A percentile compares a stretch with the other conserved stretches of the same genome.
Conservation (phyloP, 441 rosid species). For the Eruca vesicaria region DNA sequence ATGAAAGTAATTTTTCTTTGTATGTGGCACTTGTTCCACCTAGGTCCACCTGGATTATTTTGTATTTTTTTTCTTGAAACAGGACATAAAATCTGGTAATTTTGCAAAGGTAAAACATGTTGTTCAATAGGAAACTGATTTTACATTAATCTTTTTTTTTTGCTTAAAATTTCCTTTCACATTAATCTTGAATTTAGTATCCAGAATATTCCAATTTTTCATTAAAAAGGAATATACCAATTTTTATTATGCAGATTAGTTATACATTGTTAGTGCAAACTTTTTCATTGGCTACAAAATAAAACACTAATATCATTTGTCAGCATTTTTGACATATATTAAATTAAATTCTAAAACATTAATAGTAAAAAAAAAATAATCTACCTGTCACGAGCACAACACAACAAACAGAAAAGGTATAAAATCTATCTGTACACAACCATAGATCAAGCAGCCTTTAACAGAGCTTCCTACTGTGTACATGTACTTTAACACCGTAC, state of each 20-base stretch:
- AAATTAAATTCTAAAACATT: background rate
- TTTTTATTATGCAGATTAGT: no score
- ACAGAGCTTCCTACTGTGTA: background rate
- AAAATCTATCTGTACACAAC: slow-evolving; percentile 26
- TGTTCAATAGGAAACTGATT: no score
- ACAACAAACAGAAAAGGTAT: background rate
- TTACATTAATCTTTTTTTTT: no score
- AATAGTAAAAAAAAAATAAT: background rate
- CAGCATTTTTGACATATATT: no score
- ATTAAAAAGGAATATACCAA: no score
- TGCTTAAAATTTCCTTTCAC: background rate
- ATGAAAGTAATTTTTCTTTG: background rate
- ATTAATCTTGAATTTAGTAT: background rate
- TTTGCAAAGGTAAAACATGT: background rate
- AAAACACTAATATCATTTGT: background rate
- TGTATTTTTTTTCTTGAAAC: background rate
- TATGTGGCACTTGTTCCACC: background rate
- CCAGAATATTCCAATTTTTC: background rate
- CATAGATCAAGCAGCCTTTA: slow-evolving; percentile 7
- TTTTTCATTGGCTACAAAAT: background rate
- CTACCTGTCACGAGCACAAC: background rate
- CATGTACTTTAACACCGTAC: slow-evolving; percentile 27
- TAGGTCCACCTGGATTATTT: background rate
- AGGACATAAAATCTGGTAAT: background rate
- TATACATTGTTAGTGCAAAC: no score